Conservation (phyloP, 2,329 filamentous ascomycete species). For the Microcera coccophila region DNA sequence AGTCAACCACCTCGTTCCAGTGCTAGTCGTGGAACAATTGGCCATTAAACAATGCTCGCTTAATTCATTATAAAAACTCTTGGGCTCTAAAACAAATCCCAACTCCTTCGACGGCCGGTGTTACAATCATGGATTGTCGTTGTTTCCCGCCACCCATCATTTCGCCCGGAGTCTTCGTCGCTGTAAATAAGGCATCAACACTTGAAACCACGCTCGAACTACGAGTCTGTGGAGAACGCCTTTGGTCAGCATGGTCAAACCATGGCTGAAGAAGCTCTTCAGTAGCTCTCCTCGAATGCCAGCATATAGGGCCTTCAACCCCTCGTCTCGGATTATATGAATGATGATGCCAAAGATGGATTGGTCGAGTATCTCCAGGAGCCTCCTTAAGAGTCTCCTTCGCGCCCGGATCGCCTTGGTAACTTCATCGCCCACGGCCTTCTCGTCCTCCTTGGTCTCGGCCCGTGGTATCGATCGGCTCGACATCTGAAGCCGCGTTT, state of each 20-base stretch:
- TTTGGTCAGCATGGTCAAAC: conserved; percentile 83
- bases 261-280: conserved; percentile 81
- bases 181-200: conserved; percentile 33
- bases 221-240: conserved; percentile 70
- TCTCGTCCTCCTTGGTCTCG: conserved; percentile 4
- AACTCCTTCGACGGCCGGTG: neutral
- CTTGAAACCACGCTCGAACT: conserved; percentile 68
- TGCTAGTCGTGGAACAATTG: conserved; percentile 60
- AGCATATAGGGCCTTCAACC: conserved; percentile 66
- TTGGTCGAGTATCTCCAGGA: conserved; percentile 27
- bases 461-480: conserved; percentile 21
- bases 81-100: too few species aligned
- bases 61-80: too few species aligned
- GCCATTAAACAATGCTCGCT: too few species aligned
- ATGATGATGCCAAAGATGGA: conserved; percentile 63
- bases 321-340: conserved; percentile 59
- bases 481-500: conserved; percentile 68
- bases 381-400: conserved; percentile 10
- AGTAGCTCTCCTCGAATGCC: conserved; percentile 73
- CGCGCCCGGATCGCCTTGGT: neutral
- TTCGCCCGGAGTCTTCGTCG: conserved; percentile 19
- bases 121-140: neutral
- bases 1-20: conserved; percentile 75
- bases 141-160: too few species aligned
- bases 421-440: conserved; percentile 7